A percentile compares a stretch with the other conserved stretches of the same genome.
Conservation (phyloP, 306 rosid genomes). For the Citrullus colocynthis region DNA sequence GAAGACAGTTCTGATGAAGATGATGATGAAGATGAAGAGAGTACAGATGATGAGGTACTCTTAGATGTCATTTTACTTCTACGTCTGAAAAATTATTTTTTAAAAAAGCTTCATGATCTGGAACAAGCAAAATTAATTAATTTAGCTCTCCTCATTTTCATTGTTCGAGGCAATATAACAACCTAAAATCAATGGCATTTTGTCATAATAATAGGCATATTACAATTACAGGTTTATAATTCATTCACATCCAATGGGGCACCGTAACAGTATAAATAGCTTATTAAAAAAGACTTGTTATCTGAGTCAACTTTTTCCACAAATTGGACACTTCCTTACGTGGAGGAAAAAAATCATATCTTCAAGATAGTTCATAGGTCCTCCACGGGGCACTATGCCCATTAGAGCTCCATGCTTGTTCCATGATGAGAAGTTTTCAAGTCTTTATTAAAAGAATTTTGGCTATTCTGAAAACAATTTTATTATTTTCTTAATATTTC, state of each 20-base stretch:
- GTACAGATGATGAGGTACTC: conserved; percentile 18
- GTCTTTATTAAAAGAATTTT: not conserved
- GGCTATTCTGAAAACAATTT: not conserved
- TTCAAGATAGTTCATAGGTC: no score
- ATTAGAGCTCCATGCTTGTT: not conserved
- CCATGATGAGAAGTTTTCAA: not conserved
- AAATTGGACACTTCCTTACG: no score
- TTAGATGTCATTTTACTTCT: not conserved
- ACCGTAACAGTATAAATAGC: no score
- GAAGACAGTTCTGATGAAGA: conserved; percentile 24
- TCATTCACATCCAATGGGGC: no score
- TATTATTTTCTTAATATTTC: not conserved
- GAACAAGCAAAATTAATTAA: not conserved
- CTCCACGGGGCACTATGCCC: no score
- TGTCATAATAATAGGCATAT: no score
- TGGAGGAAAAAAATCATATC: no score
- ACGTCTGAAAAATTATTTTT: not conserved
- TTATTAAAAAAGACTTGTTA: no score
- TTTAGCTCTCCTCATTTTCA: not conserved
- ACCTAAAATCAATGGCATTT: no score
- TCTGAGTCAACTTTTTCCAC: no score
- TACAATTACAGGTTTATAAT: no score
- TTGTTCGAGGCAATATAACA: not conserved
- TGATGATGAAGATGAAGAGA: conserved; percentile 25
- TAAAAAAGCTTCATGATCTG: not conserved